Base-by-base conservation (phyloP, 305 asterid genomes). In the Coffea humblotiana region DNA sequence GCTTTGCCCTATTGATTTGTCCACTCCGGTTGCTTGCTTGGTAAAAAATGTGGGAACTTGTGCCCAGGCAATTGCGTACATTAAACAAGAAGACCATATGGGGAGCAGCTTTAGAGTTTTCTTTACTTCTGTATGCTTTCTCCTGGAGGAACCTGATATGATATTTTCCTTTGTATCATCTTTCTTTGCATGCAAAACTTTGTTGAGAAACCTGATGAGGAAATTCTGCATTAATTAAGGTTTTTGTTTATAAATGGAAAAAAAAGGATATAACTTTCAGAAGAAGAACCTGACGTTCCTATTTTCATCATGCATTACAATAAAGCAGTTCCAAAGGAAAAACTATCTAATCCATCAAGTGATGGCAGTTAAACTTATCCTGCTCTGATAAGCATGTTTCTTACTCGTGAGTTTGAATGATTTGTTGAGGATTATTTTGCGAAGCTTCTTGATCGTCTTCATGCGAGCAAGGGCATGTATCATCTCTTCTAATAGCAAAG, bases 11-110 rank as follows among this genome's bases (percentile, higher is more conserved):
- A 80, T 56, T 40, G 83, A 74, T 51, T 49, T 66, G 63, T 80
- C 76, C 52, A 80, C 21, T 23, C 76, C 67, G 9, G 25, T 48
- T 29, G 75, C 76, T 73, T 80, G 83, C 51, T 80, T 74, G 52
- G 71, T 80, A 19, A 80, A 80, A 1, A 80, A 18, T 14, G 83
- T 80, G 12, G 43, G 0, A 1, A n/a, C 47, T 48, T 80, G 79
- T 9, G 76, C 72, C 60, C 29, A 52, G 10, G 77, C 83, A 18
- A 74, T 52, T 29, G 71, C 71, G 32, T 52, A 80, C n/a, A 43
- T 29, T 8, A 80, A 27, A 15, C 76, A 66, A 6, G 76, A 51
- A 11, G 40, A 18, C 78, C 78, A 74, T 61, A 79, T 79, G 1
- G 78, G 82, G 18, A 65, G 66, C 54, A 79, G 40, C 60, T 48